Conservation (phyloP, 345 rosid species). For the Kernera saxatilis region DNA sequence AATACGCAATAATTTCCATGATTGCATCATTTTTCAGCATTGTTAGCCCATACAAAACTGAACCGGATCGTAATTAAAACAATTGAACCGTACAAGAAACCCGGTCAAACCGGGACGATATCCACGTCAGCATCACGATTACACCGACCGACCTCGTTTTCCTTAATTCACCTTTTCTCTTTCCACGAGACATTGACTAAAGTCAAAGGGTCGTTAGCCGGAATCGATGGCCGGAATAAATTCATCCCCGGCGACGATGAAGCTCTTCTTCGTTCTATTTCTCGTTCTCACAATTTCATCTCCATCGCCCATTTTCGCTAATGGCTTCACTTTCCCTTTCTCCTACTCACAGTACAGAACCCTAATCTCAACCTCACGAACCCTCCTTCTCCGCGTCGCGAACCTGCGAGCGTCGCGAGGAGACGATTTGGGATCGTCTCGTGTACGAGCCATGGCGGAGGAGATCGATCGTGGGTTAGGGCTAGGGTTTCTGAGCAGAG, state of each 20-base stretch:
- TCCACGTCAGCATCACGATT: constrained; percentile 5
- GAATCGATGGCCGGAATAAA: constrained; percentile 33
- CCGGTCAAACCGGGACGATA: background rate
- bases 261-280: constrained; percentile 31
- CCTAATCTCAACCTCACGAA: constrained; percentile 55
- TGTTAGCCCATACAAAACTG: too few species aligned
- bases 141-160: background rate
- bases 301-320: constrained; percentile 25
- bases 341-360: constrained; percentile 39
- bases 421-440: constrained; percentile 48
- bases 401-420: constrained; percentile 71
- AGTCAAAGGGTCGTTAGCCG: constrained; percentile 15
- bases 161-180: background rate
- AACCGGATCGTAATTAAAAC: background rate
- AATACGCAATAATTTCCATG: too few species aligned
- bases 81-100: background rate
- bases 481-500: constrained; percentile 38
- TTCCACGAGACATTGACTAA: background rate
- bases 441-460: constrained; percentile 48
- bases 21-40: too few species aligned
- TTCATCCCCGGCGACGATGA: constrained; percentile 9
- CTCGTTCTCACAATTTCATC: constrained; percentile 11
- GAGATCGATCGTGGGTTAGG: constrained; percentile 48
- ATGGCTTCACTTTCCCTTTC: constrained; percentile 33
- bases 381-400: constrained; percentile 69